Evolutionary conservation across 1,139 yeast species (phyloP).

Genomic region (Candida albicans): DNA sequence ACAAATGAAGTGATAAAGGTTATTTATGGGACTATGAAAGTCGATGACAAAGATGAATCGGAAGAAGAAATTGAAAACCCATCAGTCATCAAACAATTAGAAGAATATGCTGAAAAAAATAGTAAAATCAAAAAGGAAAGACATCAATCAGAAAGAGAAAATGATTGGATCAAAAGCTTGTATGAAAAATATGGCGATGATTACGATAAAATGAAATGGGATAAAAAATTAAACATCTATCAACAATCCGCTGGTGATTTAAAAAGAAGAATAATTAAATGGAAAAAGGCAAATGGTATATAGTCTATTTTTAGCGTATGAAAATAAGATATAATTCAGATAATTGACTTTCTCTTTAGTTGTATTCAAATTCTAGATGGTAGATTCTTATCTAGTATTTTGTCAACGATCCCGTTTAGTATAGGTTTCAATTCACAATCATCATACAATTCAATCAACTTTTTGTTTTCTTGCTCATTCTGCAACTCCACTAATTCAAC

Average conservation of each 20-base stretch:
- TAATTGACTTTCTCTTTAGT: not conserved
- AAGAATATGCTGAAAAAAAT: conserved; percentile 57
- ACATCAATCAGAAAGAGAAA: conserved; percentile 69
- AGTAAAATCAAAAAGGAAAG: conserved; percentile 52
- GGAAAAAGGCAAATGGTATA: conserved; percentile 52
- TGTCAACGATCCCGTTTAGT: conserved; percentile 52
- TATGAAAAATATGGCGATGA: conserved; percentile 84
- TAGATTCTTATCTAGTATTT: conserved; percentile 38
- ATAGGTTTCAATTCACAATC: conserved; percentile 43
- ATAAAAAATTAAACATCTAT: conserved; percentile 74
- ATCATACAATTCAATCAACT: conserved; percentile 38
- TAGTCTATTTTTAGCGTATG: not conserved
- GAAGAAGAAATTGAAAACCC: conserved; percentile 32
- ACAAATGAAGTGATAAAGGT: conserved; percentile 69
- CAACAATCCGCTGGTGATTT: conserved; percentile 88
- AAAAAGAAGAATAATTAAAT: conserved; percentile 62
- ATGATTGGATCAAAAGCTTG: conserved; percentile 65
- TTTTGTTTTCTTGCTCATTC: conserved; percentile 23
- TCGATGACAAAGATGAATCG: conserved; percentile 20
- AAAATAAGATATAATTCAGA: no score
- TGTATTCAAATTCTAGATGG: conserved; percentile 28
- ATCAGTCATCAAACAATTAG: conserved; percentile 66
- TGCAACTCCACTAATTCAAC: conserved; percentile 79
- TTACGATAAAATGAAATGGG: conserved; percentile 90
- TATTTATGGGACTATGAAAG: conserved; percentile 64